Percentiles rank a stretch among this genome's conserved stretches.
Evolutionary conservation across 2,329 filamentous ascomycete species (phyloP).

Genomic region (Fusarium pseudocircinatum): DNA sequence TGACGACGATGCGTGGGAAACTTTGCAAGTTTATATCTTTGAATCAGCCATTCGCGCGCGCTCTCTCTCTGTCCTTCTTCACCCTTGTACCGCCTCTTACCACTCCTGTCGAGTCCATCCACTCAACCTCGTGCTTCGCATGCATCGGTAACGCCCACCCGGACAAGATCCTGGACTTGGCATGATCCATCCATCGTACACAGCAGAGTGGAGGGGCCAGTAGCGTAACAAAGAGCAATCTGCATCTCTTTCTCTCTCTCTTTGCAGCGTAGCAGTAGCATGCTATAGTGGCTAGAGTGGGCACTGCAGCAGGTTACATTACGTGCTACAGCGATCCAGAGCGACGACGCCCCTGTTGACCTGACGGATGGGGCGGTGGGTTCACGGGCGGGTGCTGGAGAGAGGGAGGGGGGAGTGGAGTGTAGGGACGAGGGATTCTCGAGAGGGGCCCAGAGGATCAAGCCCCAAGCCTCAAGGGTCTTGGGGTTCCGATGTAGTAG

Average conservation of each 20-base stretch:
- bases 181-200: conserved; percentile 16
- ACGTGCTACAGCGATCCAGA: neutral
- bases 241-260: neutral
- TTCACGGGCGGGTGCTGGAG: neutral
- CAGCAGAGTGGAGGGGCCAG: neutral
- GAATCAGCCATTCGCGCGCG: conserved; percentile 21
- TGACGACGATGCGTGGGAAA: conserved; percentile 13
- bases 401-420: neutral
- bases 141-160: conserved; percentile 28
- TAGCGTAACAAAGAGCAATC: neutral
- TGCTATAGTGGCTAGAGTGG: neutral
- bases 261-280: neutral
- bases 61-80: neutral
- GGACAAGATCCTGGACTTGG: conserved; percentile 27
- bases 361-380: conserved; percentile 27
- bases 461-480: neutral
- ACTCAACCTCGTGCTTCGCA: conserved; percentile 26
- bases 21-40: conserved; percentile 32
- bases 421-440: too few species aligned
- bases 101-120: conserved; percentile 19
- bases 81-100: conserved; percentile 23
- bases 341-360: conserved; percentile 16
- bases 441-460: neutral
- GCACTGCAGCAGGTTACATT: neutral
- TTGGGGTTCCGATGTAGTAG: neutral